phyloP scores from a whole-genome alignment of 2,329 filamentous ascomycete species.

The Cladosporium phlei region DNA sequence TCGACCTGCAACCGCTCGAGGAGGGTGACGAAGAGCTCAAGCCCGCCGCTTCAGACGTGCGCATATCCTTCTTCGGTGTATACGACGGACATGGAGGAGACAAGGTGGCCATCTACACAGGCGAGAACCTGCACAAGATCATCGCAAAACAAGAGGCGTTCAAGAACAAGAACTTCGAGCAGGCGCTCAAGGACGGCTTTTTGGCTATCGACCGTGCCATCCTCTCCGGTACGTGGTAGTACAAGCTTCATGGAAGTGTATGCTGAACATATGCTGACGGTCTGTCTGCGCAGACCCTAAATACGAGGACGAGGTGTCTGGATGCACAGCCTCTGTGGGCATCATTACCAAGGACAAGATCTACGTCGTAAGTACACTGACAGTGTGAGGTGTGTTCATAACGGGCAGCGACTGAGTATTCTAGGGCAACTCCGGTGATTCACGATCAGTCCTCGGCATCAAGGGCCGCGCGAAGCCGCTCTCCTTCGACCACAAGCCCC shows the following conservation, averaged over 20 bases:
- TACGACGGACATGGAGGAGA: slow-evolving; percentile 97
- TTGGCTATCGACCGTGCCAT: slow-evolving; percentile 94
- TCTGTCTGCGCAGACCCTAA: slow-evolving; percentile 65
- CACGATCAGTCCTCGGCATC: slow-evolving; percentile 87
- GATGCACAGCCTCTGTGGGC: slow-evolving; percentile 90
- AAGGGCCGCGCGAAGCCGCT: slow-evolving; percentile 96
- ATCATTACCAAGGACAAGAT: slow-evolving; percentile 88
- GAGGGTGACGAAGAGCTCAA: slow-evolving; percentile 48
- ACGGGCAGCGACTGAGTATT: slow-evolving; percentile 4
- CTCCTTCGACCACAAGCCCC: slow-evolving; percentile 98
- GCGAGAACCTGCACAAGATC: slow-evolving; percentile 89
- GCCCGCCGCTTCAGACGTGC: slow-evolving; percentile 61
- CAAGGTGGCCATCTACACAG: slow-evolving; percentile 89
- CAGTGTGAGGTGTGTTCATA: no score
- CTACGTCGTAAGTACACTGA: slow-evolving; percentile 64
- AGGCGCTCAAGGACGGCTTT: slow-evolving; percentile 95
- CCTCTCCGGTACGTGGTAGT: slow-evolving; percentile 67
- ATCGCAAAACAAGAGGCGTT: slow-evolving; percentile 92
- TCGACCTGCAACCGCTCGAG: slow-evolving; percentile 70
- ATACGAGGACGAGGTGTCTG: slow-evolving; percentile 96
- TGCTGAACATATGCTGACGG: slow-evolving; percentile 12
- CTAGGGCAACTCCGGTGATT: slow-evolving; percentile 95
- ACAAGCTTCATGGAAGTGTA: background rate
- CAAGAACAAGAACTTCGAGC: slow-evolving; percentile 83
- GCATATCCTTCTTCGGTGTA: slow-evolving; percentile 93